Percentiles rank a stretch among this genome's conserved stretches.
These are phyloP conservation scores for Globisporangium abappressorium DNA, from an alignment of 352 stramenopile species.

Conservation along the genomic window DNA sequence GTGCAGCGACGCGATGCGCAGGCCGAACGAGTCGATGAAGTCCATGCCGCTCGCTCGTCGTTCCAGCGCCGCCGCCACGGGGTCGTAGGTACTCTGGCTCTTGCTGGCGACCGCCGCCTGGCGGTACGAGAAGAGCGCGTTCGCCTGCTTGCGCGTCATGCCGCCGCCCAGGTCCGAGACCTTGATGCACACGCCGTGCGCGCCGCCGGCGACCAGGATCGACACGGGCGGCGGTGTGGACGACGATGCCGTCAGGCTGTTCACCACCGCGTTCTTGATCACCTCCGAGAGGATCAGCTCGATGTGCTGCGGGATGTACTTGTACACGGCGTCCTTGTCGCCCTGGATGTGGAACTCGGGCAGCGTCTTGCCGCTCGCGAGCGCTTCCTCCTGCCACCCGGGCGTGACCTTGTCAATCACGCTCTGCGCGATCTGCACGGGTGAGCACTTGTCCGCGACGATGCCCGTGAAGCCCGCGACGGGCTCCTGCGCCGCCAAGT, in stretches of 20 bases:
- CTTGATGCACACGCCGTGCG: conserved; percentile 78
- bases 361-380: conserved; percentile 36
- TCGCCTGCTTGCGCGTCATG: conserved; percentile 73
- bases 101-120: conserved; percentile 21
- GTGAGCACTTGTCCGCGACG: conserved; percentile 62
- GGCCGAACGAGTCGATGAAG: conserved; percentile 82
- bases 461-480: conserved; percentile 56
- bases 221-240: conserved; percentile 46
- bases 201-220: conserved; percentile 60
- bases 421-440: conserved; percentile 57
- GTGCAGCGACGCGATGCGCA: conserved; percentile 92
- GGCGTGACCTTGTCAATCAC: conserved; percentile 54
- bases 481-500: conserved; percentile 61
- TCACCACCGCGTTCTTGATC: conserved; percentile 79
- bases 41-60: conserved; percentile 57
- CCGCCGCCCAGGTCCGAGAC: conserved; percentile 72
- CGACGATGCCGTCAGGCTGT: conserved; percentile 44
- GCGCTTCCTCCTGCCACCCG: conserved; percentile 46
- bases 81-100: conserved; percentile 48
- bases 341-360: conserved; percentile 59
- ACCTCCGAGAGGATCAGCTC: conserved; percentile 79
- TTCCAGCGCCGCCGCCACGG: conserved; percentile 67
- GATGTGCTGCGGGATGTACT: conserved; percentile 81
- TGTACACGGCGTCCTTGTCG: conserved; percentile 55
- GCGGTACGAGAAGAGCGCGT: conserved; percentile 66